phyloP scores from a whole-genome alignment of 208 protist species.

The Naegleria fowleri region DNA sequence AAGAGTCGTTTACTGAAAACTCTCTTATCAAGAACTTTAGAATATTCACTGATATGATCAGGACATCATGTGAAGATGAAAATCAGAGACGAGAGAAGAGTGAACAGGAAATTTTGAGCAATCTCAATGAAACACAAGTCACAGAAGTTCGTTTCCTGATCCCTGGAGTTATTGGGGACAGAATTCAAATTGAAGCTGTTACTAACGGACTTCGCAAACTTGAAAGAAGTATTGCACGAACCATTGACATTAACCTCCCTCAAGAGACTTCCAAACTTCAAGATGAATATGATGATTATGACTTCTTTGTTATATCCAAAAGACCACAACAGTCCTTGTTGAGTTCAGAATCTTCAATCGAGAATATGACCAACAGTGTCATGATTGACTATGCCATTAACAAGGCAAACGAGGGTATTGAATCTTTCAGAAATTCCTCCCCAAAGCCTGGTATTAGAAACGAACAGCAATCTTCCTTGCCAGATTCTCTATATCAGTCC shows the following conservation, averaged over 20 bases:
- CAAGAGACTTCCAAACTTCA: not conserved
- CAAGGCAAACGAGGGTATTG: not conserved
- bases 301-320: not conserved
- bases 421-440: too few relatives aligned
- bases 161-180: not conserved
- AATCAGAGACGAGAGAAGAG: not conserved
- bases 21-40: not conserved
- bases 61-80: not conserved
- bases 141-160: not conserved
- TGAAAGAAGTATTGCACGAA: not conserved
- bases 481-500: too few relatives aligned
- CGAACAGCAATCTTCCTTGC: too few relatives aligned
- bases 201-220: not conserved
- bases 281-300: not conserved
- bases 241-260: not conserved
- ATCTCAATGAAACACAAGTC: not conserved
- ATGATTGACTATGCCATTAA: not conserved
- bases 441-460: too few relatives aligned
- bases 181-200: not conserved
- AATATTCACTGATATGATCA: not conserved
- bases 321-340: not conserved
- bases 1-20: not conserved
- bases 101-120: not conserved
- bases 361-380: not conserved
- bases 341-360: not conserved